A percentile compares a stretch with the other conserved stretches of the same genome.
Conservation (phyloP, 441 rosid genomes). For the Adansonia gregorii region DNA sequence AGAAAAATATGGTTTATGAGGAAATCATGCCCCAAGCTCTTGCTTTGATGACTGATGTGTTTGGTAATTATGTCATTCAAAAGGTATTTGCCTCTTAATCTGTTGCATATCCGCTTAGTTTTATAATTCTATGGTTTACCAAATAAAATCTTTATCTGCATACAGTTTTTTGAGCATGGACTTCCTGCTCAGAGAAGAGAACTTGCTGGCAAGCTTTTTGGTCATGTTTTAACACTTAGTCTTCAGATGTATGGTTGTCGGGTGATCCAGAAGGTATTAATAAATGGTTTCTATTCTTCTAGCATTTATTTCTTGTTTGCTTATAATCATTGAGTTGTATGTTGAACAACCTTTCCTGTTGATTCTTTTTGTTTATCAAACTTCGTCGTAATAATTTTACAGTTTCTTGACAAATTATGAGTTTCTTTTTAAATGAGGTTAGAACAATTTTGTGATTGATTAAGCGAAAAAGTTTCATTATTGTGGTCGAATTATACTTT, state of each 20-base stretch:
- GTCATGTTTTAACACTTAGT: slow-evolving; percentile 69
- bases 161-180: slow-evolving; percentile 88
- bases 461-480: not conserved
- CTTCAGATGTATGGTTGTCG: slow-evolving; percentile 93
- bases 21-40: slow-evolving; percentile 87
- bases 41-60: slow-evolving; percentile 86
- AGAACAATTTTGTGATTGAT: not conserved
- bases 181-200: slow-evolving; percentile 75
- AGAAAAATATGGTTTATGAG: slow-evolving; percentile 81
- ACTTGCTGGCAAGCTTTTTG: slow-evolving; percentile 63
- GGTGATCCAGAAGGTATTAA: slow-evolving; percentile 81
- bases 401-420: not conserved
- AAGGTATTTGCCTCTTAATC: slow-evolving; percentile 53
- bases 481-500: not conserved
- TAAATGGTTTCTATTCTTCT: slow-evolving; percentile 12
- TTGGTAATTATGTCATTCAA: slow-evolving; percentile 92
- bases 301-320: not conserved
- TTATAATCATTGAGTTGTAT: slow-evolving; percentile 1
- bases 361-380: slow-evolving; percentile 8
- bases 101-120: slow-evolving; percentile 11
- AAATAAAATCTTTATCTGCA: slow-evolving; percentile 6
- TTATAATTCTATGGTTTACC: not conserved
- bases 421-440: not conserved
- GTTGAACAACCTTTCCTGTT: not conserved
- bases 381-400: not conserved